Evolutionary conservation across 2,329 filamentous ascomycete species (phyloP).

Genomic region (Fusarium udum): DNA sequence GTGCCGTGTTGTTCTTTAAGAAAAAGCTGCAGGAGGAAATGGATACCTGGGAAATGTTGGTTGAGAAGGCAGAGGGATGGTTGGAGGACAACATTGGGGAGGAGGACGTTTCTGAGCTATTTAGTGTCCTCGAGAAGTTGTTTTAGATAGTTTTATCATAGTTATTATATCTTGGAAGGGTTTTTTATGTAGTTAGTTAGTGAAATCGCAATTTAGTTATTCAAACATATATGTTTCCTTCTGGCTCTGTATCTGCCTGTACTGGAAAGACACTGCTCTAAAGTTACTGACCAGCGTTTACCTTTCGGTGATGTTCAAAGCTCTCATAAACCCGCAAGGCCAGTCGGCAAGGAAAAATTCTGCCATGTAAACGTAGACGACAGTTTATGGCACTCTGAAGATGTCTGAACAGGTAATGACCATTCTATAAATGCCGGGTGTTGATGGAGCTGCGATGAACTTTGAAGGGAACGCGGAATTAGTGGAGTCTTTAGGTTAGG

Average conservation of each 20-base stretch:
- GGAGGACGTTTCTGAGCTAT: slow-evolving; percentile 19
- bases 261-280: rapidly evolving
- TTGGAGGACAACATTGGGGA: slow-evolving; percentile 43
- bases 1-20: slow-evolving; percentile 53
- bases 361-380: too few species aligned
- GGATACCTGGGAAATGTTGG: slow-evolving; percentile 72
- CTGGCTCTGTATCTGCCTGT: rapidly evolving
- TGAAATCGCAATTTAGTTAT: neutral
- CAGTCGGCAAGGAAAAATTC: neutral
- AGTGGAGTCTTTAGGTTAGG: rapidly evolving
- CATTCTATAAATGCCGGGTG: too few species aligned
- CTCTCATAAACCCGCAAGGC: too few species aligned
- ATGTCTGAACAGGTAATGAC: neutral
- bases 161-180: neutral
- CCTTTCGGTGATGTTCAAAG: too few species aligned
- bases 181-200: neutral
- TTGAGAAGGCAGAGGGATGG: slow-evolving; percentile 67
- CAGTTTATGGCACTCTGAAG: rapidly evolving
- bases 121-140: slow-evolving; percentile 24
- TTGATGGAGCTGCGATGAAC: neutral
- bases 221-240: neutral
- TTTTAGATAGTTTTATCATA: neutral
- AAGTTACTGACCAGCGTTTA: rapidly evolving
- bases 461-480: neutral
- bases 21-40: slow-evolving; percentile 53